Base-by-base conservation (phyloP, 345 rosid species). In the Brassica carinata region DNA sequence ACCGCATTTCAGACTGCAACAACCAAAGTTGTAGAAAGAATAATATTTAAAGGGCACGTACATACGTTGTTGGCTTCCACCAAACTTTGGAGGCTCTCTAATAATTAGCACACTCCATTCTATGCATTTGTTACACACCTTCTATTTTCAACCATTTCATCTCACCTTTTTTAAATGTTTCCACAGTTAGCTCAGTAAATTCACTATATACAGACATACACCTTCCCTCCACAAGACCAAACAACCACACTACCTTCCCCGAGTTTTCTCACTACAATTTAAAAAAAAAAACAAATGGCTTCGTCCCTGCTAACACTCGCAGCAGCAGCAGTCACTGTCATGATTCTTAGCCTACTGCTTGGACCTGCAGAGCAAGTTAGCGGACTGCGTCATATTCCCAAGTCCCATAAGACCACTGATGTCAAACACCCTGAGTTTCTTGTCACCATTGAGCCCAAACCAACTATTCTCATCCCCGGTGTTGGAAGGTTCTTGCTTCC, bases 361-460 rank as follows among this genome's bases (percentile, higher is more conserved):
- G 84, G 80, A n/a, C 31, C 81, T 33, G 76, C 82, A 0, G 73
- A 82, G 18, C 85, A 89, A 71, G 92, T 85, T 69, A 74, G 63
- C 27, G 92, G 85, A 66, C 81, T 78, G 26, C 88, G 92, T 59
- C 73, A 83, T 27, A 59, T 82, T 70, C 87, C 89, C 2, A 31
- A 77, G 72, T 51, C 75, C 62, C 77, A 76, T 69, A 58, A 83
- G 80, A 76, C 84, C 17, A 78, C 15, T 8, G 91, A 87, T 48
- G 76, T 81, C 81, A 91, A 89, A 77, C 91, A 90, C 81, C 93
- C 96, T 17, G 84, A 89, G 57, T 87, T 84, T 73, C 69, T 87
- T 61, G 76, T 82, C 63, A 64, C 85, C 51, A 19, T 82, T 63
- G 81, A 78, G 34, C 72, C 82, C 19, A 89, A 79, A 79, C 75